Evolutionary conservation across 176 grass and related monocot genomes (phyloP).

Genomic region (Hordeum marinum): DNA sequence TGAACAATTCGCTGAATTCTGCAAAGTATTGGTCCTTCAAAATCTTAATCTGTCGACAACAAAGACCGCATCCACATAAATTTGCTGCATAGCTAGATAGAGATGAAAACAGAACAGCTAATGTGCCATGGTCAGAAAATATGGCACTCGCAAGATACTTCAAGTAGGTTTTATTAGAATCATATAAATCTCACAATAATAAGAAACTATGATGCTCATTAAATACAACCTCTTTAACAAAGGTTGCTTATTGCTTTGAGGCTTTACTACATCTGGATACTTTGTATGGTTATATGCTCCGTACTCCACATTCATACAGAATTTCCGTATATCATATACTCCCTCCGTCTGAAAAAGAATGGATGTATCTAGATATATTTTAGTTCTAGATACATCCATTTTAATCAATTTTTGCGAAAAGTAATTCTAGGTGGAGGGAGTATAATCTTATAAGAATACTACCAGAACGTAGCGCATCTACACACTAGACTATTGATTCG

Average conservation of each 20-base stretch:
- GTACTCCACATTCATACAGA: neutral
- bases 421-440: too few relatives aligned
- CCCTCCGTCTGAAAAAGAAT: too few relatives aligned
- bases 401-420: too few relatives aligned
- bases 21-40: constrained; percentile 65
- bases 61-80: constrained; percentile 1
- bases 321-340: neutral
- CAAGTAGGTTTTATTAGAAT: neutral
- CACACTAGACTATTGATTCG: too few relatives aligned
- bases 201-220: neutral
- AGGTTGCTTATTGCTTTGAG: neutral
- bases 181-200: neutral
- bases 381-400: too few relatives aligned
- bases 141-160: neutral
- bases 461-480: neutral
- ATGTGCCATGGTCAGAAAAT: neutral
- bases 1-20: constrained; percentile 59
- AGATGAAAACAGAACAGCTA: neutral
- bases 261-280: neutral
- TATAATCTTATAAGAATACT: neutral
- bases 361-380: too few relatives aligned
- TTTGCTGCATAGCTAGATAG: neutral
- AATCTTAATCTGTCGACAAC: constrained; percentile 55
- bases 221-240: neutral
- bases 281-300: neutral